Percentiles rank a stretch among this genome's conserved stretches.
Conservation (phyloP, 1,284 basidiomycete genomes). For the Exobasidium cylindrosporum region DNA sequence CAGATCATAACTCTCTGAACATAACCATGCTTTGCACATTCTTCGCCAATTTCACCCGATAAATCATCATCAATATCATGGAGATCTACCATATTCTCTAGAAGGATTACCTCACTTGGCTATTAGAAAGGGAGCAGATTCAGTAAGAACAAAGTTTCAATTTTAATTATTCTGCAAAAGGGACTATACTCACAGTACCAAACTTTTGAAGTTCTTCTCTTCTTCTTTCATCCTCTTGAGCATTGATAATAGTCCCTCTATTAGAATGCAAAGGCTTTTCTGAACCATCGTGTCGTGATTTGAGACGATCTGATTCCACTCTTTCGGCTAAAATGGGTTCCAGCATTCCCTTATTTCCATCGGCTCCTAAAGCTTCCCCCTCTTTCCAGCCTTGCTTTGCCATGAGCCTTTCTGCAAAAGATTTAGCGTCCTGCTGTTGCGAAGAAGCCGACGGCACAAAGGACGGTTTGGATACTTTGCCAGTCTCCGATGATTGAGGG, state of each 20-base stretch:
- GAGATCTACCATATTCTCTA: conserved; percentile 21
- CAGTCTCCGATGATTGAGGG: neutral
- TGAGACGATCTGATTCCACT: conserved; percentile 4
- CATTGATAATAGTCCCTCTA: conserved; percentile 21
- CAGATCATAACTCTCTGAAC: conserved; percentile 29
- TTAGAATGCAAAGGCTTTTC: neutral
- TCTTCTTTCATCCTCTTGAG: conserved; percentile 11
- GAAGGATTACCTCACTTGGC: conserved; percentile 23
- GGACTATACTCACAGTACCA: conserved; percentile 18
- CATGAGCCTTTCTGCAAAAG: conserved; percentile 44
- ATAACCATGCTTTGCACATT: conserved; percentile 39
- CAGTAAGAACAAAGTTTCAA: too few species aligned
- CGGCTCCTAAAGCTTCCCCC: conserved; percentile 45
- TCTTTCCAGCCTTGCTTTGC: conserved; percentile 34
- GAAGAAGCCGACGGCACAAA: neutral
- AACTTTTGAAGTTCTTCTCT: conserved; percentile 14
- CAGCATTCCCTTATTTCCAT: conserved; percentile 38
- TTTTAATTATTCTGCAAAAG: too few species aligned
- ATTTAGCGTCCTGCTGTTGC: conserved; percentile 13
- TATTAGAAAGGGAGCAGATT: too few species aligned
- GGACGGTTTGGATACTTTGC: neutral
- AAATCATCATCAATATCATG: conserved; percentile 20
- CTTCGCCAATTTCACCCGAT: conserved; percentile 23
- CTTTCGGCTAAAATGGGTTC: conserved; percentile 29
- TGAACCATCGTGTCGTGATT: neutral